phyloP scores from a whole-genome alignment of 1,284 basidiomycete genomes.

The Clitocybe nebularis region DNA sequence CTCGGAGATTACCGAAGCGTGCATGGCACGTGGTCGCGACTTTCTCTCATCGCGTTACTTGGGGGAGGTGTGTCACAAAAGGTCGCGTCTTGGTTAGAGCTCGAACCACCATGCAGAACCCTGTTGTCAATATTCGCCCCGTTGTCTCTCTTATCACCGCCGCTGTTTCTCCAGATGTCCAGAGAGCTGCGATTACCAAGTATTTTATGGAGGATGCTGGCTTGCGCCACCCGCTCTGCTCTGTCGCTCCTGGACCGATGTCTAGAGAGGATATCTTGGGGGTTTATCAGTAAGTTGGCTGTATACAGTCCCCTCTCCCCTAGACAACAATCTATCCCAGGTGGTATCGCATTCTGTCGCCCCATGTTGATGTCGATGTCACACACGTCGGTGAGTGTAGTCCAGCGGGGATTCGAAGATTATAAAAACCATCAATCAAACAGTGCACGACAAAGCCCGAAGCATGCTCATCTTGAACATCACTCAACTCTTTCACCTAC shows the following conservation, averaged over 20 bases:
- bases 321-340: slow-evolving; percentile 23
- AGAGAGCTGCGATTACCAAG: slow-evolving; percentile 40
- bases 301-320: not conserved
- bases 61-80: too few relatives aligned
- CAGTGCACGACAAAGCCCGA: slow-evolving; percentile 40
- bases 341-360: slow-evolving; percentile 60
- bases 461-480: slow-evolving; percentile 42
- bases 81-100: too few relatives aligned
- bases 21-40: too few relatives aligned
- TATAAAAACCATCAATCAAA: not conserved
- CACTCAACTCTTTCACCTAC: slow-evolving; percentile 50
- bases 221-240: slow-evolving; percentile 53
- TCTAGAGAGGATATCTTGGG: slow-evolving; percentile 49
- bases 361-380: slow-evolving; percentile 38
- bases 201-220: slow-evolving; percentile 49
- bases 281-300: slow-evolving; percentile 45
- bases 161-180: slow-evolving; percentile 43
- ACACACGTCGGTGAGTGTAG: slow-evolving; percentile 37
- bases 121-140: slow-evolving; percentile 41
- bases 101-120: slow-evolving; percentile 66
- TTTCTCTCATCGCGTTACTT: too few relatives aligned
- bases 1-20: too few relatives aligned
- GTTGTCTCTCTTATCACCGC: slow-evolving; percentile 43
- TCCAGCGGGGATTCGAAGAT: not conserved
- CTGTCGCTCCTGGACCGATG: slow-evolving; percentile 37